A percentile compares a stretch with the other conserved stretches of the same genome.
Conservation (phyloP, 345 rosid genomes). For the Draba incana region DNA sequence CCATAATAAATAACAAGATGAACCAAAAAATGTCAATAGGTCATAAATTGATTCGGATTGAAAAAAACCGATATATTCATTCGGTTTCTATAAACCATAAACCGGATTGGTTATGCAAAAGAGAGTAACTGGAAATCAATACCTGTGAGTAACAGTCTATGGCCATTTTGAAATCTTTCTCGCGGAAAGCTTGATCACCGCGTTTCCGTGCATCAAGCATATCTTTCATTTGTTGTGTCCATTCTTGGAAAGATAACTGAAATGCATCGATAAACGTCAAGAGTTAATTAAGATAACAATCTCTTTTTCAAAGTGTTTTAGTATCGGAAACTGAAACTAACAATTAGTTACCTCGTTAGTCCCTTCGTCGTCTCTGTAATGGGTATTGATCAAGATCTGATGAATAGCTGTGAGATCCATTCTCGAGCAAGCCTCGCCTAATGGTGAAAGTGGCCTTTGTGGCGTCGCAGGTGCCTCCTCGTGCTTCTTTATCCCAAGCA, state of each 20-base stretch:
- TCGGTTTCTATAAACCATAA: too few relatives aligned
- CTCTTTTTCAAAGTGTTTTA: neutral
- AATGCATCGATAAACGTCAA: conserved; percentile 9
- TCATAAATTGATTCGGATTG: too few relatives aligned
- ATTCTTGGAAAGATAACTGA: conserved; percentile 96
- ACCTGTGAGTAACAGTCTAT: conserved; percentile 96
- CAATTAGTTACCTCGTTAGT: conserved; percentile 66
- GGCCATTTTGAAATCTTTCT: conserved; percentile 93
- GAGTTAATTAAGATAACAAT: neutral
- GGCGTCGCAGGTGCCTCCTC: conserved; percentile 81
- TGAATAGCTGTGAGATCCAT: conserved; percentile 97
- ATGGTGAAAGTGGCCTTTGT: conserved; percentile 73
- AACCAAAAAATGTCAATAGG: neutral
- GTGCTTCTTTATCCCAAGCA: conserved; percentile 78
- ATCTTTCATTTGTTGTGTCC: conserved; percentile 98
- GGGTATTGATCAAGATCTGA: conserved; percentile 79
- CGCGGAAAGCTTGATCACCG: conserved; percentile 92
- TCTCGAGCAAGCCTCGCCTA: conserved; percentile 97
- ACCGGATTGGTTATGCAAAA: neutral
- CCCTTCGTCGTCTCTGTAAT: conserved; percentile 96
- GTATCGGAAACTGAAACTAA: neutral
- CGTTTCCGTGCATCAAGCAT: conserved; percentile 92
- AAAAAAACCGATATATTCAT: too few relatives aligned
- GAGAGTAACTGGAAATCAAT: conserved; percentile 21
- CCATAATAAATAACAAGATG: conserved; percentile 1